Evolutionary conservation across 805 yeast species (phyloP), one percentile per base, ranked within the genome.

Genomic region (Lachancea sp.): DNA sequence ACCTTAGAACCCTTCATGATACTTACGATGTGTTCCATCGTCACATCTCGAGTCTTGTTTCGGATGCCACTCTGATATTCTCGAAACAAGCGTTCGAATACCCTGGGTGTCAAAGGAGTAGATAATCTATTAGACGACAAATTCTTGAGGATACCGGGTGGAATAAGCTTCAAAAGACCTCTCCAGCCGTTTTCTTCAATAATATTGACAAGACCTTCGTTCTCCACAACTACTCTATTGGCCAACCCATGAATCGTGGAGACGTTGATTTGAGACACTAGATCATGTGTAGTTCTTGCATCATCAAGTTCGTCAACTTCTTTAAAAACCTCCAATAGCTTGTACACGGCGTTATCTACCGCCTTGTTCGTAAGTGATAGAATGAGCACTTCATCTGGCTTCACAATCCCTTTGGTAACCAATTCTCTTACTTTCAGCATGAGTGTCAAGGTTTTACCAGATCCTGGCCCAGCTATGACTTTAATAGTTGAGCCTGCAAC

Each of bases 231-330:
- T 17, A 78, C 52, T 5, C 61, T 55, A 31, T 74, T 73, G 7
- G 85, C 77, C 48, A 78, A 72, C 2, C 79, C 72, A 60, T 83
- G 88, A 51, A 83, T 78, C 0, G 89, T 83, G 45, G 67, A 63
- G 0, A 80, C 63, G 16, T 66, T 64, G 8, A 78, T 60, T 19
- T 54, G 51, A 1, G 46, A 33, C 1, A 58, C 47, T 7, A 48
- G 41, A 4, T 45, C 50, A 15, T n/a, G n/a, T n/a, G n/a, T n/a
- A n/a, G n/a, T n/a, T n/a, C n/a, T n/a, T n/a, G n/a, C n/a, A n/a
- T n/a, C n/a, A n/a, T n/a, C n/a, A n/a, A n/a, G n/a, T n/a, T n/a
- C n/a, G n/a, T n/a, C n/a, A n/a, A n/a, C n/a, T n/a, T n/a, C n/a
- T n/a, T n/a, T n/a, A n/a, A n/a, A n/a, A n/a, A n/a, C n/a, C n/a